These are phyloP conservation scores for Coleophoma eucalyptorum DNA, from an alignment of 2,329 filamentous ascomycete species.

Conservation along the genomic window DNA sequence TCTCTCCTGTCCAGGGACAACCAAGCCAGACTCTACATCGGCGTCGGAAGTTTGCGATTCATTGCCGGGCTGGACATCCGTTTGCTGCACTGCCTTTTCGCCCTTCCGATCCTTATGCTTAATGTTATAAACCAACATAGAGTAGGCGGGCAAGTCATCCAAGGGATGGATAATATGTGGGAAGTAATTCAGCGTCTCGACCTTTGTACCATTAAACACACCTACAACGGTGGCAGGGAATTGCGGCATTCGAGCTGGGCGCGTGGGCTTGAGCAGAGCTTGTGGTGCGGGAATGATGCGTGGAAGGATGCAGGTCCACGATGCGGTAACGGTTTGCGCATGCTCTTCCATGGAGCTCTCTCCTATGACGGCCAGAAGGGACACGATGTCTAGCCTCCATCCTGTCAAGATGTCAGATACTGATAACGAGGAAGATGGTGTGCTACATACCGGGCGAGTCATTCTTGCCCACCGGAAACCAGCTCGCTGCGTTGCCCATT, in stretches of 20 bases:
- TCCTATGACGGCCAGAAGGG: constrained; percentile 59
- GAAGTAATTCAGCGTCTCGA: constrained; percentile 57
- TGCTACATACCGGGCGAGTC: constrained; percentile 4
- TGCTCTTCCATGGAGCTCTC: constrained; percentile 56
- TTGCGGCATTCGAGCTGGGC: constrained; percentile 52
- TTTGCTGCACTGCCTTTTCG: background rate
- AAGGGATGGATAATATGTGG: constrained; percentile 57
- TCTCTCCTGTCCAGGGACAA: background rate
- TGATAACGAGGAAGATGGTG: background rate
- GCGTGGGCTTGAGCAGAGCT: constrained; percentile 52
- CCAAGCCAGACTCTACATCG: no score
- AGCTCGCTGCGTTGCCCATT: constrained; percentile 11
- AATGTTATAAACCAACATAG: constrained; percentile 46
- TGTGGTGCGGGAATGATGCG: constrained; percentile 60
- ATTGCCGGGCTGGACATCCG: background rate
- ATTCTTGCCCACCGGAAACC: constrained; percentile 38
- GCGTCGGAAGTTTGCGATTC: no score
- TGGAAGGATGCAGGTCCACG: constrained; percentile 52
- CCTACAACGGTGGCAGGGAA: constrained; percentile 51
- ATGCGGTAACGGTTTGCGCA: constrained; percentile 55
- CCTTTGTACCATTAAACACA: constrained; percentile 51
- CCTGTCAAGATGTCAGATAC: constrained; percentile 26
- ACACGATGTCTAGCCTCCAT: constrained; percentile 59
- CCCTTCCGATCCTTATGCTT: constrained; percentile 29
- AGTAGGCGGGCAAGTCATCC: constrained; percentile 42